Evolutionary conservation across 139 green algal species (phyloP).

Genomic region (Raphidocelis subcapitata): DNA sequence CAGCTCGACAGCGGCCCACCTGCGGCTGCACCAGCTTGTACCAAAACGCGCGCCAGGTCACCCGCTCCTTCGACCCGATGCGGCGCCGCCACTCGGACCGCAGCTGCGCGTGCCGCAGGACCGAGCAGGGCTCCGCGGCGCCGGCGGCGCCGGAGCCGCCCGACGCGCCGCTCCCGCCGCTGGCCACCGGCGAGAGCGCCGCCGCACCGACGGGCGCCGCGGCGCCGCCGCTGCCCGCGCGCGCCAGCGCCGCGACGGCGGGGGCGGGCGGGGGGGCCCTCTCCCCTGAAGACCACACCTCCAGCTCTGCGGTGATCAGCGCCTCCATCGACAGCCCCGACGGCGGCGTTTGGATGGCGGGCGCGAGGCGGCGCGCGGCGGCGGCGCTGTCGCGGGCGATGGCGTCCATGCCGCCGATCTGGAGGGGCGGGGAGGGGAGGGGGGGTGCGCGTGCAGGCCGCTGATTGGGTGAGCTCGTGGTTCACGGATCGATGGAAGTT

Average conservation of each 20-base stretch:
- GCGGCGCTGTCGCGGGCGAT: no score
- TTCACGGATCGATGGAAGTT: no score
- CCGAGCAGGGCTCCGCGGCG: constrained; percentile 17
- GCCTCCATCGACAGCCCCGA: no score
- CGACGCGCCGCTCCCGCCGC: not conserved
- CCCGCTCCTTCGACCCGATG: constrained; percentile 16
- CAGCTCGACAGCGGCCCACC: not conserved
- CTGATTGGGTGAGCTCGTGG: no score
- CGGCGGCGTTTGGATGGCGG: no score
- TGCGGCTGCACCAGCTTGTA: constrained; percentile 28
- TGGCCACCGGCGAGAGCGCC: not conserved
- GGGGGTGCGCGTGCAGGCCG: no score
- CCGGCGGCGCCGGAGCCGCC: not conserved
- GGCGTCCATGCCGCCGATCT: no score
- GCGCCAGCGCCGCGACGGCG: not conserved
- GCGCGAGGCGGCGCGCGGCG: no score
- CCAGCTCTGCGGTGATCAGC: no score
- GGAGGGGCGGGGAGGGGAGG: no score
- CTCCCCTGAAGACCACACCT: constrained; percentile 6
- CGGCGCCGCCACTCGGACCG: constrained; percentile 8
- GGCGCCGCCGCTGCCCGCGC: not conserved
- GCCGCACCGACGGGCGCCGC: not conserved
- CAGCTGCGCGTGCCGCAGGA: constrained; percentile 15
- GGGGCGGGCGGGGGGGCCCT: constrained; percentile 11
- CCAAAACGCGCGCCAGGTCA: constrained; percentile 28